Base-by-base conservation (phyloP, 768 basidiomycete genomes). In the Boletellus emodensis region DNA sequence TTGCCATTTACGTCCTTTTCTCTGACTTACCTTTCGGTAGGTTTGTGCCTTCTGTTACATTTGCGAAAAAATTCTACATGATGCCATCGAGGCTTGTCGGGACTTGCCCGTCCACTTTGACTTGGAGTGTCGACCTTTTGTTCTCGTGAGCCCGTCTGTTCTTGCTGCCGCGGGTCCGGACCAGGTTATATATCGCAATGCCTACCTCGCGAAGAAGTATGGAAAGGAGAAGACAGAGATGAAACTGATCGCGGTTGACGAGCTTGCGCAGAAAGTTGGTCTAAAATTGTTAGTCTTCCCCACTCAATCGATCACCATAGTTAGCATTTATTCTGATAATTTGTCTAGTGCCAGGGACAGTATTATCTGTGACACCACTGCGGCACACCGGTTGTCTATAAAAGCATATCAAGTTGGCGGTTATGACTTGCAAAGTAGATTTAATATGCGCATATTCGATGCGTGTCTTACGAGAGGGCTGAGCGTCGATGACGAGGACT, bases 371-470 rank as follows among this genome's bases (percentile, higher is more conserved):
- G 63, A 60, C 39, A 75, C 78, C 15, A 67, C 49, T 39, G 59
- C 68, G 9, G 70, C 68, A 4, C 78, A 80, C 57, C 62, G 79
- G n/a, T 55, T 80, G 22, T 54, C 77, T 3, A 57, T 64, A 13
- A 71, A 74, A 44, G 76, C 77, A 2, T 74, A 69, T 46, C 56
- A 60, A 44, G 52, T 60, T 4, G 72, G 71, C 20, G 75, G 76
- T 1, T 64, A 67, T 44, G 53, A 49, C 6, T 46, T 72, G 47
- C 78, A 80, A 54, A 38, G 59, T 1, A 56, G 61, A 15, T 47
- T 78, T 11, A 68, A 74, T 37, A 52, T 63, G 12, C 57, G 61
- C 34, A 49, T 77, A 7, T 79, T 72, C 57, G 59, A 71, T 34
- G 72, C 69, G 6, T 73, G 68, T 48, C 73, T 76, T 56, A 58